Base-by-base conservation (phyloP, 1,139 yeast genomes). In the Komagataea norvegica region DNA sequence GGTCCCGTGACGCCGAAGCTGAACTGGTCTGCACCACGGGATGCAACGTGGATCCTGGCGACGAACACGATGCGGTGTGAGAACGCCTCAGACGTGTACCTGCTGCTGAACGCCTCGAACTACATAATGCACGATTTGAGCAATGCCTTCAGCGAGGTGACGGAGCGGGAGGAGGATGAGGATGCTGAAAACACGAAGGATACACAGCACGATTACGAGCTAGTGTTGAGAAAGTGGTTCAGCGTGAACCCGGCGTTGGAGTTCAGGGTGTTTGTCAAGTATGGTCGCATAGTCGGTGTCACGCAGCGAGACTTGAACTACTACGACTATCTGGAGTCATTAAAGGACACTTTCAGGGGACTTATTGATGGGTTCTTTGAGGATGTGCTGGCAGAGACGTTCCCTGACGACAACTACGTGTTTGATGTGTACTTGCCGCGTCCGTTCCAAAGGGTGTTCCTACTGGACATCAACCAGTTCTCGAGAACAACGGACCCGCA, bases 21-120 rank as follows among this genome's bases (percentile, higher is more conserved):
- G 48, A 91, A 91, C 64, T 91, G 98, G 98, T 86, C 96, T 1
- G 83, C 96, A 1, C 98, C 99, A 1, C 82, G 80, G 52, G 99
- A 91, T 60, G 87, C 97, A 7, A 73, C 78, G 1, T 91, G 98
- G 98, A 89, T 91, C 23, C 65, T 85, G 54, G 73, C 93, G 2
- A 80, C 84, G 25, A 83, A 85, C 50, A 71, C 85, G 5, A 73
- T 84, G 68, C 72, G 75, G 52, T 88, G 97, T 54, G 68, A 63
- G 13, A 70, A 69, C 25, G 77, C 82, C 0, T 72, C 79, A 29
- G 99, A 91, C 48, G 62, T 91, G 0, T 89, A 88, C 47, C 60
- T 91, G 38, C 62, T 91, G 13, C 61, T 93, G 37, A 91, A 91
- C 51, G 78, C 95, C 1, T 87, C 96, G 0, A 88, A 86, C 51